Evolutionary conservation across 1,139 yeast species (phyloP).

Genomic region (Protomyces macrosporus): DNA sequence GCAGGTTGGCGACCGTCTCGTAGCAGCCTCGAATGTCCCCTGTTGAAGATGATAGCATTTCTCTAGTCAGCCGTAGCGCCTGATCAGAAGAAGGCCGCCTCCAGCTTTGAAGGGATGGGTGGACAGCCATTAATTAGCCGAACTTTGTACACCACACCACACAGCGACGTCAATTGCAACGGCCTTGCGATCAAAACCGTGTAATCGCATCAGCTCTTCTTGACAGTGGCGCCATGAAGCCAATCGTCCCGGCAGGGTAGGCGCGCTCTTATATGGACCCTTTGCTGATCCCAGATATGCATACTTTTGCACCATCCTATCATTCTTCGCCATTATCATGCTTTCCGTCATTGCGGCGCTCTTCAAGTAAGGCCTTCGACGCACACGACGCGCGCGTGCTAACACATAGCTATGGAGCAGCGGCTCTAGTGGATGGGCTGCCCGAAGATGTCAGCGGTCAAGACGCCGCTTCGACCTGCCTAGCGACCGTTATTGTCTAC

Average conservation of each 20-base stretch:
- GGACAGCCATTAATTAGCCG: too few relatives aligned
- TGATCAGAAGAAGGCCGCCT: too few relatives aligned
- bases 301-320: conserved; percentile 88
- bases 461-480: conserved; percentile 40
- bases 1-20: too few relatives aligned
- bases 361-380: conserved; percentile 50
- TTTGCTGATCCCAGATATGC: conserved; percentile 44
- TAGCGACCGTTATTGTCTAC: conserved; percentile 25
- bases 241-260: conserved; percentile 19
- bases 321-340: conserved; percentile 85
- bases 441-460: conserved; percentile 55
- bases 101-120: too few relatives aligned
- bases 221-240: conserved; percentile 1
- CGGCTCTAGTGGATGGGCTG: conserved; percentile 35
- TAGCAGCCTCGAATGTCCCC: too few relatives aligned
- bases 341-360: conserved; percentile 76
- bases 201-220: too few relatives aligned
- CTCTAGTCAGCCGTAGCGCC: too few relatives aligned
- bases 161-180: too few relatives aligned
- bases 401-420: conserved; percentile 43
- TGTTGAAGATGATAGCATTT: too few relatives aligned
- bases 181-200: too few relatives aligned
- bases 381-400: not conserved
- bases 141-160: too few relatives aligned
- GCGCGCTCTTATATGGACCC: not conserved